Percentiles rank a stretch among this genome's conserved stretches.
Evolutionary conservation across 2,329 filamentous ascomycete species (phyloP).

Genomic region (Pseudogymnoascus destructans): DNA sequence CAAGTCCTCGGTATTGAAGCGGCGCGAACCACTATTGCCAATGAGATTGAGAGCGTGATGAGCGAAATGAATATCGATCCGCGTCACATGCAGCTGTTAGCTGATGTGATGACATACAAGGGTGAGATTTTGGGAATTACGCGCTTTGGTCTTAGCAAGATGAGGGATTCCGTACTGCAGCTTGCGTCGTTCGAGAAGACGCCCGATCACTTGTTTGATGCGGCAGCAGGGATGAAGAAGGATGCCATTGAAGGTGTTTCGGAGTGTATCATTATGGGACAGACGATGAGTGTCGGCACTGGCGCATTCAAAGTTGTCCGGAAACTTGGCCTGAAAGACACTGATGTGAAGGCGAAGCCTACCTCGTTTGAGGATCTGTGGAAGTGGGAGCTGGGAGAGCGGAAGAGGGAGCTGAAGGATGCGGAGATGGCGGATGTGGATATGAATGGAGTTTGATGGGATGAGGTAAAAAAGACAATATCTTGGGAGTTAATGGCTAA

Average conservation of each 20-base stretch:
- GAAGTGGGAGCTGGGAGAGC: constrained; percentile 27
- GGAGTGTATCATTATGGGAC: constrained; percentile 97
- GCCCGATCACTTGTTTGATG: constrained; percentile 91
- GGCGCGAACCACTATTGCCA: constrained; percentile 74
- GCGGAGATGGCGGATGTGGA: neutral
- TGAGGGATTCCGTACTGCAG: constrained; percentile 87
- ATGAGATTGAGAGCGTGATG: constrained; percentile 85
- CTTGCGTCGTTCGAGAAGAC: constrained; percentile 97
- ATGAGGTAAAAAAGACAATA: neutral
- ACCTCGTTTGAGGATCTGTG: constrained; percentile 62
- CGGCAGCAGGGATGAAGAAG: constrained; percentile 79
- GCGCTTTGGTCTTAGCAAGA: constrained; percentile 89
- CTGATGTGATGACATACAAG: constrained; percentile 98
- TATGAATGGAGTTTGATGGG: constrained; percentile 6
- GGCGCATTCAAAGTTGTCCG: constrained; percentile 85
- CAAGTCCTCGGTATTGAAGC: constrained; percentile 92
- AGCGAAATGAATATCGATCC: constrained; percentile 90
- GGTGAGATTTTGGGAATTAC: constrained; percentile 95
- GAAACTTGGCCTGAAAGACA: constrained; percentile 52
- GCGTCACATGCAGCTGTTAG: constrained; percentile 91
- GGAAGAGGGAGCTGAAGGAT: constrained; percentile 17
- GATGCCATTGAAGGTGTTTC: constrained; percentile 87
- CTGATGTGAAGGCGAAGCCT: constrained; percentile 35
- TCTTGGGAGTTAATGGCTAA: constrained; percentile 1
- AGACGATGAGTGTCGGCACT: constrained; percentile 83